phyloP scores from a whole-genome alignment of 345 rosid genomes.

The Eucalyptus coolabah region DNA sequence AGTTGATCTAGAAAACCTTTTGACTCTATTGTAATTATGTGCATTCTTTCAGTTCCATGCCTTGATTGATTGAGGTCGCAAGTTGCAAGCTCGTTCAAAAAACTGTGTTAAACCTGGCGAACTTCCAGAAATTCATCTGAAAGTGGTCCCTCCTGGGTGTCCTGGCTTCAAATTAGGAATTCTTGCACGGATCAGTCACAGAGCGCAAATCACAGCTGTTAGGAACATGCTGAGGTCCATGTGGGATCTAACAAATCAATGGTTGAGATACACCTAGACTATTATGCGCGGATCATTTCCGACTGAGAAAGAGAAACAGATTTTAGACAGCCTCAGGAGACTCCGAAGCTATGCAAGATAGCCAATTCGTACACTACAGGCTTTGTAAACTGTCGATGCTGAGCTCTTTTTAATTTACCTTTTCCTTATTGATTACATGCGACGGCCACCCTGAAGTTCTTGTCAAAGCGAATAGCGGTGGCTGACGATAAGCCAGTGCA shows the following conservation, averaged over 20 bases:
- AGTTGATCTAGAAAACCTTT: not conserved
- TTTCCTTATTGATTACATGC: not conserved
- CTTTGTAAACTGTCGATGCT: not conserved
- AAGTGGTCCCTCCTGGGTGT: not conserved
- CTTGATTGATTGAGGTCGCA: not conserved
- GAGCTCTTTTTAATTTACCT: not conserved
- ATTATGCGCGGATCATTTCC: not conserved
- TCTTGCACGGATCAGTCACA: not conserved
- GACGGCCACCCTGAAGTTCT: not conserved
- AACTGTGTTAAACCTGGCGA: not conserved
- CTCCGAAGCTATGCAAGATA: not conserved
- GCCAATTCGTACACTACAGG: not conserved
- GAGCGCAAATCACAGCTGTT: not conserved
- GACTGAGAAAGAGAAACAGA: not conserved
- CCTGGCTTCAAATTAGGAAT: not conserved
- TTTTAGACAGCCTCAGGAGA: not conserved
- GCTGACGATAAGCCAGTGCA: not conserved
- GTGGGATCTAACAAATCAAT: not conserved
- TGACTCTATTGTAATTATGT: not conserved
- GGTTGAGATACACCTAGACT: not conserved
- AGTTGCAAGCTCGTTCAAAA: not conserved
- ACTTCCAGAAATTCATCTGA: not conserved
- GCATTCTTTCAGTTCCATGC: not conserved
- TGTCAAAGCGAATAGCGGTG: not conserved
- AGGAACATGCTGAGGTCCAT: not conserved